phyloP scores from a whole-genome alignment of 2,329 filamentous ascomycete species.

The Teratosphaeriaceae sp. region DNA sequence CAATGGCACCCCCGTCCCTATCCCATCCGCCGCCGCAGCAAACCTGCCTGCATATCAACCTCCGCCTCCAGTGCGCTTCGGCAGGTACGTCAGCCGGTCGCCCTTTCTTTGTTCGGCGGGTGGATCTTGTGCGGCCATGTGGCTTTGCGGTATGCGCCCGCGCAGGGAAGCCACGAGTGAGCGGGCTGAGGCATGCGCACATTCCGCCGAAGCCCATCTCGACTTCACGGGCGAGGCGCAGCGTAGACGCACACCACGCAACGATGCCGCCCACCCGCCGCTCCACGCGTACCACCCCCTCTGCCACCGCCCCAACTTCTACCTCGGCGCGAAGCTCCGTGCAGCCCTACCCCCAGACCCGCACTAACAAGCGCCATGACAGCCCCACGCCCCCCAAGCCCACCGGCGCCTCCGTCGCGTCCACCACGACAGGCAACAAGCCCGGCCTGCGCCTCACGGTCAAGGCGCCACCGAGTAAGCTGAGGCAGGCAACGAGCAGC shows the following conservation, averaged over 20 bases:
- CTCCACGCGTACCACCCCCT: conserved; percentile 22
- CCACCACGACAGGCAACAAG: conserved; percentile 37
- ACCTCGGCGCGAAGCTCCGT: conserved; percentile 13
- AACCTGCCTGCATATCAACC: conserved; percentile 24
- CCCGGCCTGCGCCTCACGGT: conserved; percentile 42
- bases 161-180: background rate
- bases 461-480: conserved; percentile 44
- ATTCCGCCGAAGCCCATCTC: background rate
- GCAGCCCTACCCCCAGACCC: conserved; percentile 17
- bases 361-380: conserved; percentile 22
- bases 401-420: conserved; percentile 26
- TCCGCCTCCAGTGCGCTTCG: conserved; percentile 7
- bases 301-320: no score
- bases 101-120: no score
- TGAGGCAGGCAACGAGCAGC: conserved; percentile 40
- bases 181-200: no score
- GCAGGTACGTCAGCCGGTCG: background rate
- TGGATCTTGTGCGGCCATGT: no score
- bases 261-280: conserved; percentile 29
- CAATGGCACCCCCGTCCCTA: conserved; percentile 4
- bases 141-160: no score
- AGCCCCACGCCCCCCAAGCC: conserved; percentile 11
- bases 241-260: conserved; percentile 3
- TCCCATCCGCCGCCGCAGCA: conserved; percentile 12
- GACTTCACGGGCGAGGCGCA: background rate